Evolutionary conservation across 495 filamentous ascomycete genomes (phyloP).

Genomic region (Choiromyces venosus): DNA sequence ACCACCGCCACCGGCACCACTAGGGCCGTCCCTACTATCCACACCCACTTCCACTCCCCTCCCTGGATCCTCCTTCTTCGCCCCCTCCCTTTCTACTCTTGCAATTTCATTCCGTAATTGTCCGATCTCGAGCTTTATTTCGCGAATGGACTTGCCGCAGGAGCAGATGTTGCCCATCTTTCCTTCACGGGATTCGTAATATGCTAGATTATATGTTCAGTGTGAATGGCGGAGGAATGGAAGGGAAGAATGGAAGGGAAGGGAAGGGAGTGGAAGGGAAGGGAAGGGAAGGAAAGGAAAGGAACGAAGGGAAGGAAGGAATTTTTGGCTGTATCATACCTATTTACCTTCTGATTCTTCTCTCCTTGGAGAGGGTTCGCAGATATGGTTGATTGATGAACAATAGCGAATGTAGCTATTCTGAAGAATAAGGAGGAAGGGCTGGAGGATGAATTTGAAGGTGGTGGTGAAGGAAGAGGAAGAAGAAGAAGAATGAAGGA

Average conservation of each 20-base stretch:
- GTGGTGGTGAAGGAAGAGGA: too few relatives aligned
- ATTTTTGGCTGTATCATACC: background rate
- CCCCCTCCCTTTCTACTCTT: background rate
- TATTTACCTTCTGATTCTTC: background rate
- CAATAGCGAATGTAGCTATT: background rate
- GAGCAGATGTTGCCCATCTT: background rate
- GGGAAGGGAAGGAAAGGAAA: background rate
- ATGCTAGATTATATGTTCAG: background rate
- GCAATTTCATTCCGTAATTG: background rate
- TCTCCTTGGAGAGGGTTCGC: background rate
- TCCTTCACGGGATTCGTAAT: background rate
- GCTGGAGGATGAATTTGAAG: background rate
- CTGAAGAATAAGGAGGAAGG: background rate
- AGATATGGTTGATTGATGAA: background rate
- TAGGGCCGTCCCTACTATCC: background rate
- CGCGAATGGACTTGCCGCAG: background rate
- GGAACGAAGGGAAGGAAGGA: background rate
- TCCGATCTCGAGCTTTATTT: background rate
- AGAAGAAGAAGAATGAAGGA: background rate
- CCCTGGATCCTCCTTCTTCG: background rate
- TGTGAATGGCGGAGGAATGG: too few relatives aligned
- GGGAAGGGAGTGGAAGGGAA: too few relatives aligned
- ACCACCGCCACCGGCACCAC: background rate
- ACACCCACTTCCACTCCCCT: background rate
- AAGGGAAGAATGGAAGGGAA: too few relatives aligned